These are phyloP conservation scores for Cryptococcus sp. DNA, from an alignment of 1,284 basidiomycete species.

Conservation along the genomic window DNA sequence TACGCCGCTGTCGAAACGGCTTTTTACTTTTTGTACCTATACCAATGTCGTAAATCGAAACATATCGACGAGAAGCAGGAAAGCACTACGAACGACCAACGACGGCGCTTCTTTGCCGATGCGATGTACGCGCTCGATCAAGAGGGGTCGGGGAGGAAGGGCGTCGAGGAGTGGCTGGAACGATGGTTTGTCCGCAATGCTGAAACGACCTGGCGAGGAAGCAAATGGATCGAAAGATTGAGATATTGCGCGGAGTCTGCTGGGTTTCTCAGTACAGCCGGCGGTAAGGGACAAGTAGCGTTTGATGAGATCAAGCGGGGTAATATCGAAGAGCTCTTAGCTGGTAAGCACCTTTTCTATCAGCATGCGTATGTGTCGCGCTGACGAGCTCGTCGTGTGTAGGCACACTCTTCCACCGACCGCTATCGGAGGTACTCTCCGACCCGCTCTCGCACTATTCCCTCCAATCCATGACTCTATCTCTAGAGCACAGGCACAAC, in stretches of 20 bases:
- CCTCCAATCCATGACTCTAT: slow-evolving; percentile 5
- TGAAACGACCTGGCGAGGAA: no score
- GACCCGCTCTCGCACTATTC: slow-evolving; percentile 8
- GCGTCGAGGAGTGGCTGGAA: slow-evolving; percentile 11
- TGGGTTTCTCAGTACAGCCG: neutral
- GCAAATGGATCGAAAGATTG: neutral
- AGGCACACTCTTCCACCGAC: slow-evolving; percentile 7
- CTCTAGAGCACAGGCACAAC: slow-evolving; percentile 9
- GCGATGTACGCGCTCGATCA: slow-evolving; percentile 2
- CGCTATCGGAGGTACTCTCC: neutral
- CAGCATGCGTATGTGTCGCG: neutral
- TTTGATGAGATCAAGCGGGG: slow-evolving; percentile 9
- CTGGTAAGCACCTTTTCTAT: slow-evolving; percentile 4
- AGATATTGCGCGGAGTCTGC: neutral
- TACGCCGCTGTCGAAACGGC: slow-evolving; percentile 2
- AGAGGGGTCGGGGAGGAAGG: slow-evolving; percentile 3
- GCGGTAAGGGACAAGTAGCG: neutral
- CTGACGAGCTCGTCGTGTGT: neutral
- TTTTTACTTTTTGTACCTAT: neutral
- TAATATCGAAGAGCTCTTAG: slow-evolving; percentile 14
- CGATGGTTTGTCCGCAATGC: slow-evolving; percentile 10
- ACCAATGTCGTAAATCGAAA: neutral
- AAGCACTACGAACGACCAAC: slow-evolving; percentile 2
- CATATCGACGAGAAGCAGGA: neutral
- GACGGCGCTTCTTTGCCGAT: slow-evolving; percentile 6